Evolutionary conservation across 2,329 filamentous ascomycete species (phyloP).

Genomic region (Drechslerella stenobrocha): DNA sequence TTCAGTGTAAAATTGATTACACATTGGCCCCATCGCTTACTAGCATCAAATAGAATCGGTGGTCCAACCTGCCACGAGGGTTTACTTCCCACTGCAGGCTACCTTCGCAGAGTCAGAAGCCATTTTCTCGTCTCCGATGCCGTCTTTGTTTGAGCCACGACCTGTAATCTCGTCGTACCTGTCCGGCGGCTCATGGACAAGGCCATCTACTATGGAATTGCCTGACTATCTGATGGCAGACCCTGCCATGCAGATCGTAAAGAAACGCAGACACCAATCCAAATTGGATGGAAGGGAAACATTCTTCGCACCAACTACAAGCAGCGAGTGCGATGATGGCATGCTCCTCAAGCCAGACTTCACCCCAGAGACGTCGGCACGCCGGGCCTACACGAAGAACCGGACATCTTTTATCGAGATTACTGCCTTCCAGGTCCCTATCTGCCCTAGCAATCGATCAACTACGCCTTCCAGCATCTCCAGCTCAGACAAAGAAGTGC

Average conservation of each 20-base stretch:
- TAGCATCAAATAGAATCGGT: conserved; percentile 33
- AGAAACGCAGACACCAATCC: conserved; percentile 45
- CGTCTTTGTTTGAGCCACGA: conserved; percentile 35
- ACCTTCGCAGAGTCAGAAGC: conserved; percentile 43
- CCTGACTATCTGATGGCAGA: conserved; percentile 40
- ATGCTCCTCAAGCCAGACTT: conserved; percentile 36
- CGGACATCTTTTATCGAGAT: conserved; percentile 42
- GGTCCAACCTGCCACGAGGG: conserved; percentile 44
- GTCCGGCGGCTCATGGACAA: conserved; percentile 24
- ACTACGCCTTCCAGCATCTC: conserved; percentile 26
- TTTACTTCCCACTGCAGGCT: conserved; percentile 44
- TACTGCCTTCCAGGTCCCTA: conserved; percentile 44
- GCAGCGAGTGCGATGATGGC: conserved; percentile 1
- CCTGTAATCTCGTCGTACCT: conserved; percentile 37
- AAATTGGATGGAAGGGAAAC: conserved; percentile 35
- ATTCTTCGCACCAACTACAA: conserved; percentile 21
- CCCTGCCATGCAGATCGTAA: conserved; percentile 47
- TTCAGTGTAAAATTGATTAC: too few relatives aligned
- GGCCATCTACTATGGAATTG: conserved; percentile 34
- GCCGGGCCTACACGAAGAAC: conserved; percentile 41
- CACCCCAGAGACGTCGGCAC: conserved; percentile 20
- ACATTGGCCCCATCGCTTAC: too few relatives aligned
- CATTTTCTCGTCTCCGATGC: conserved; percentile 44
- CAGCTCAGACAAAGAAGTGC: conserved; percentile 29
- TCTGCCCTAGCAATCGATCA: conserved; percentile 26